Conservation (phyloP, 345 rosid species). For the Cardamine resedifolia region DNA sequence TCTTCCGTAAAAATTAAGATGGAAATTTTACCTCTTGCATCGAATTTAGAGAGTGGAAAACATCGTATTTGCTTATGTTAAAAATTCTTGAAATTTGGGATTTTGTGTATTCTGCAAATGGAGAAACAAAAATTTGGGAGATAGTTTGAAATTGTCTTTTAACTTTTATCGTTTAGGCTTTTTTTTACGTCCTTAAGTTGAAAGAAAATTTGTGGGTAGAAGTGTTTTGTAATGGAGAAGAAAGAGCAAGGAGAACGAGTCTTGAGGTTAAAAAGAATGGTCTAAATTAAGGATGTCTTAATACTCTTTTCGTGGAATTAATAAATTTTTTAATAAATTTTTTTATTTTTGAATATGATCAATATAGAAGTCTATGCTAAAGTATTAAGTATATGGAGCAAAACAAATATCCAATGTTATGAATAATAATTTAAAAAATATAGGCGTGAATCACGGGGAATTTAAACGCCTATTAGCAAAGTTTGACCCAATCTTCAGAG, state of each 20-base stretch:
- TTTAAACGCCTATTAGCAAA: no score
- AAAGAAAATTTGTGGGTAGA: slow-evolving; percentile 11
- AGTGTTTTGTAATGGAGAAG: neutral
- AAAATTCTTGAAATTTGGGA: neutral
- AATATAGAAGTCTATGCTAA: no score
- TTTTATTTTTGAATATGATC: neutral
- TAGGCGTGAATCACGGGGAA: no score
- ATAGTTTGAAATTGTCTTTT: neutral
- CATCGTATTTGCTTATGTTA: slow-evolving; percentile 11
- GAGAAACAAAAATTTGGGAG: neutral
- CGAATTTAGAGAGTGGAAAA: slow-evolving; percentile 21
- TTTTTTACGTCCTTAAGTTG: neutral
- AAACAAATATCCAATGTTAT: no score
- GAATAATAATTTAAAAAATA: no score
- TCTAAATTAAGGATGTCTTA: slow-evolving; percentile 20
- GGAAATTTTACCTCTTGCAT: slow-evolving; percentile 35
- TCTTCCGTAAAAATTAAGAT: neutral
- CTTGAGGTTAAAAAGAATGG: slow-evolving; percentile 7
- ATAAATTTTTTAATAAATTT: no score
- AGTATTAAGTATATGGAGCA: no score
- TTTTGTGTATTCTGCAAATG: neutral
- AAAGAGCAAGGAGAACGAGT: slow-evolving; percentile 30
- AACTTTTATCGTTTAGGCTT: neutral
- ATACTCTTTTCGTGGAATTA: neutral
- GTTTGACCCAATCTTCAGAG: no score